These are phyloP conservation scores for Endoconidiophora laricicola DNA, from an alignment of 2,329 filamentous ascomycete genomes.

Conservation along the genomic window DNA sequence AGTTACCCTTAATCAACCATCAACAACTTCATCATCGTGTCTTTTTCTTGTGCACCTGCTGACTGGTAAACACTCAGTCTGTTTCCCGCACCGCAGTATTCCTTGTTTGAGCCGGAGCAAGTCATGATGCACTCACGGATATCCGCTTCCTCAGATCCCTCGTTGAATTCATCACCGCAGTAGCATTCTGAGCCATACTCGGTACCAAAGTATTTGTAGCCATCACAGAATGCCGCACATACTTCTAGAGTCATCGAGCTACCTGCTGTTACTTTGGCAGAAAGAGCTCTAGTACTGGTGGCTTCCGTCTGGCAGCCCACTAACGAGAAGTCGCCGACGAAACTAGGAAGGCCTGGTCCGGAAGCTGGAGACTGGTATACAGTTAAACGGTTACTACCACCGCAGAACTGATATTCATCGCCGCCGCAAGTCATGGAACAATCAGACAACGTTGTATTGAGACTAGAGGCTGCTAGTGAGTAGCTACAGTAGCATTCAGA, in stretches of 20 bases:
- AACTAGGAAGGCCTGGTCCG: conserved; percentile 20
- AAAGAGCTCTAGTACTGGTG: conserved; percentile 21
- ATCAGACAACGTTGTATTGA: conserved; percentile 18
- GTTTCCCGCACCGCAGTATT: conserved; percentile 26
- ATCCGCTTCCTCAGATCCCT: conserved; percentile 18
- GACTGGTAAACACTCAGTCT: conserved; percentile 21
- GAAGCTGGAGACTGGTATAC: conserved; percentile 19
- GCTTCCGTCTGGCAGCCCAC: conserved; percentile 24
- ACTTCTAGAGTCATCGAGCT: conserved; percentile 20
- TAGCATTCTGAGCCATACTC: conserved; percentile 25
- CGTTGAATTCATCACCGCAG: conserved; percentile 20
- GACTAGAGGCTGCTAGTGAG: conserved; percentile 17
- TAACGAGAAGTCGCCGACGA: conserved; percentile 20
- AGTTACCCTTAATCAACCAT: too few species aligned
- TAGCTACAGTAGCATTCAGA: conserved; percentile 24
- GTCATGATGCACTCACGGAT: conserved; percentile 24
- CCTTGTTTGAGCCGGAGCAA: conserved; percentile 22
- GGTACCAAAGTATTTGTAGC: conserved; percentile 21
- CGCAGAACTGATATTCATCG: conserved; percentile 21
- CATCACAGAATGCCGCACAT: conserved; percentile 21
- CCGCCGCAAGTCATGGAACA: conserved; percentile 22
- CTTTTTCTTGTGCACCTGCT: not conserved
- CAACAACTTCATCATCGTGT: too few species aligned
- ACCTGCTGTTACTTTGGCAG: conserved; percentile 15
- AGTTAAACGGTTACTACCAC: conserved; percentile 20